A percentile compares a stretch with the other conserved stretches of the same genome.
Evolutionary conservation across 257 asterid species (phyloP).

Genomic region (Scutellaria galericulata): DNA sequence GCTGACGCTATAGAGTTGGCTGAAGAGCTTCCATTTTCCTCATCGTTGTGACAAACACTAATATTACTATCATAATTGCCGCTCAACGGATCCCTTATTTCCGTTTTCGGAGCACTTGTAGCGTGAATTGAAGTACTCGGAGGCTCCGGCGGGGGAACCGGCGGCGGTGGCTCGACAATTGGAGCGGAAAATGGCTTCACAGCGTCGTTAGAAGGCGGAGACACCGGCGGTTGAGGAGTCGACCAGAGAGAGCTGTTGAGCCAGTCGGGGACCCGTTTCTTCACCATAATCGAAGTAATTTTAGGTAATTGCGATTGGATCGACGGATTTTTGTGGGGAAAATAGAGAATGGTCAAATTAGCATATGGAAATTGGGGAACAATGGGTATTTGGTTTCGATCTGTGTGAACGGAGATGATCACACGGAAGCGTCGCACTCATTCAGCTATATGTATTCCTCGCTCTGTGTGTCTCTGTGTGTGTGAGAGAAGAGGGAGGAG

Average conservation of each 20-base stretch:
- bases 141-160: conserved; percentile 42
- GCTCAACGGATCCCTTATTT: conserved; percentile 69
- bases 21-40: conserved; percentile 57
- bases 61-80: conserved; percentile 38
- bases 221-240: conserved; percentile 44
- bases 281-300: conserved; percentile 44
- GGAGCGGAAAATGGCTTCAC: conserved; percentile 40
- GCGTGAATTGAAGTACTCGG: conserved; percentile 34
- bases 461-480: neutral
- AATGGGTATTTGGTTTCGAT: conserved; percentile 15
- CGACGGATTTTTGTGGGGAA: neutral
- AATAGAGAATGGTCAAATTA: neutral
- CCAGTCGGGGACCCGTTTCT: conserved; percentile 76
- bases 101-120: conserved; percentile 41
- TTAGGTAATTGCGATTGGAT: conserved; percentile 1
- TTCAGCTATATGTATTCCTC: conserved; percentile 23
- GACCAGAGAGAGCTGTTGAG: conserved; percentile 86
- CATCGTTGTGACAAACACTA: conserved; percentile 50
- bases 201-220: conserved; percentile 40
- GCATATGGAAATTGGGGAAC: conserved; percentile 1
- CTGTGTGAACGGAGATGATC: conserved; percentile 21
- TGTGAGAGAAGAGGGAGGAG: neutral
- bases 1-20: conserved; percentile 47
- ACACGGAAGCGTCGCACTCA: conserved; percentile 15
- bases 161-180: conserved; percentile 45